A percentile compares a stretch with the other conserved stretches of the same genome.
Evolutionary conservation across 2,329 filamentous ascomycete genomes (phyloP).

Genomic region (Ceratocystis harringtonii): DNA sequence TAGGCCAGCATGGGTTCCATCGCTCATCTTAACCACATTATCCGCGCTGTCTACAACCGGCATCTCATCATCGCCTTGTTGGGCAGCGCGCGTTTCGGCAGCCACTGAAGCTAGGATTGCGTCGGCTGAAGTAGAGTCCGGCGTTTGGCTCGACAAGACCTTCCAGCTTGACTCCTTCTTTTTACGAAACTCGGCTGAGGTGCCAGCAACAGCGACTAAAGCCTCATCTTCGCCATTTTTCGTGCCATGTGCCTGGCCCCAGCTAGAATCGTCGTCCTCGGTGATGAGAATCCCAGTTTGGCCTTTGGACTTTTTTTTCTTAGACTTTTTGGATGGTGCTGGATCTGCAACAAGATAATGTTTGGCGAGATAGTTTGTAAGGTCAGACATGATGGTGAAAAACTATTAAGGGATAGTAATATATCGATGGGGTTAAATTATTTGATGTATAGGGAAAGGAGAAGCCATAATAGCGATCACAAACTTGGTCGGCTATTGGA

Average conservation of each 20-base stretch:
- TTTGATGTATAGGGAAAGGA: background rate
- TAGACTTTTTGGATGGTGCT: conserved; percentile 47
- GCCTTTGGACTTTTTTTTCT: conserved; percentile 38
- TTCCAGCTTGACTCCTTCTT: conserved; percentile 73
- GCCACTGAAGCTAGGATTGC: conserved; percentile 61
- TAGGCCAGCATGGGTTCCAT: conserved; percentile 73
- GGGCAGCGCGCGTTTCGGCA: conserved; percentile 44
- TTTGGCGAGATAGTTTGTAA: conserved; percentile 76
- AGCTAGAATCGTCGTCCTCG: conserved; percentile 46
- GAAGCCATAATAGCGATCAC: background rate
- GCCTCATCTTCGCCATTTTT: conserved; percentile 39
- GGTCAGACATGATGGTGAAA: conserved; percentile 26
- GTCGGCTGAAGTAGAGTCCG: conserved; percentile 40
- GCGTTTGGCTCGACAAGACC: conserved; percentile 38
- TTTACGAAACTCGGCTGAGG: conserved; percentile 51
- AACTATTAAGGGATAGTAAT: background rate
- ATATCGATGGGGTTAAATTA: background rate
- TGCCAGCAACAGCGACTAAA: conserved; percentile 33
- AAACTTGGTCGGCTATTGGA: background rate
- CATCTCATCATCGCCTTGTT: conserved; percentile 34
- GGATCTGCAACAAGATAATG: conserved; percentile 61
- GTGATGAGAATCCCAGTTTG: conserved; percentile 44
- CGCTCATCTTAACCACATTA: conserved; percentile 57
- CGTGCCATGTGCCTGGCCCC: conserved; percentile 28
- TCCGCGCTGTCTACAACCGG: conserved; percentile 30